phyloP scores from a whole-genome alignment of 192 early-diverging fungal species.

The Rhizoclosmatium sp. region DNA sequence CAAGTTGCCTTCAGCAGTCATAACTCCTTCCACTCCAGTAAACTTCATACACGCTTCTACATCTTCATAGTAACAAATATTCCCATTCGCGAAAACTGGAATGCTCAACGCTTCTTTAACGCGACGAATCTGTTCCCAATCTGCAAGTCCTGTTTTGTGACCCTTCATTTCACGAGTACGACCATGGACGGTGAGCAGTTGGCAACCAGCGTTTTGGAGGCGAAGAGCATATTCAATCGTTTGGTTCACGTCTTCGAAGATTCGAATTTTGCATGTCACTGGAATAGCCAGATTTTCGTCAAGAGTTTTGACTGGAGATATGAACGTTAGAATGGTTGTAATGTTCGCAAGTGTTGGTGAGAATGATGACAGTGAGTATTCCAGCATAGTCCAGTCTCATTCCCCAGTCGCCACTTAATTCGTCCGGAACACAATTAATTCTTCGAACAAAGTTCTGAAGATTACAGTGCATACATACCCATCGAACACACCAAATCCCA shows the following conservation, averaged over 20 bases:
- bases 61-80: constrained; percentile 93
- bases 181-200: constrained; percentile 94
- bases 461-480: constrained; percentile 29
- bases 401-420: too few relatives aligned
- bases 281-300: constrained; percentile 84
- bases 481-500: constrained; percentile 80
- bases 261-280: constrained; percentile 95
- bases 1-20: constrained; percentile 78
- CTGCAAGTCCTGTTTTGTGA: constrained; percentile 93
- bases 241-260: constrained; percentile 88
- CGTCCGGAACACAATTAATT: too few relatives aligned
- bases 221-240: constrained; percentile 94
- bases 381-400: background rate
- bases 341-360: too few relatives aligned
- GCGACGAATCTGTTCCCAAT: constrained; percentile 90
- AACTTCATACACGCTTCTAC: constrained; percentile 78
- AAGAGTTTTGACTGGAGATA: constrained; percentile 47
- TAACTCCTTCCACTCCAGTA: constrained; percentile 94
- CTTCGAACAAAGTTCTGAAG: too few relatives aligned
- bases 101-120: constrained; percentile 83
- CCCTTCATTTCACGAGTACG: constrained; percentile 95
- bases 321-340: background rate
- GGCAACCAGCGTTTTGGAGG: constrained; percentile 92
- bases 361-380: background rate
- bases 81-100: constrained; percentile 98